Percentiles rank a stretch among this genome's conserved stretches.
Conservation (phyloP, 2,329 filamentous ascomycete species). For the Shiraia sp. region DNA sequence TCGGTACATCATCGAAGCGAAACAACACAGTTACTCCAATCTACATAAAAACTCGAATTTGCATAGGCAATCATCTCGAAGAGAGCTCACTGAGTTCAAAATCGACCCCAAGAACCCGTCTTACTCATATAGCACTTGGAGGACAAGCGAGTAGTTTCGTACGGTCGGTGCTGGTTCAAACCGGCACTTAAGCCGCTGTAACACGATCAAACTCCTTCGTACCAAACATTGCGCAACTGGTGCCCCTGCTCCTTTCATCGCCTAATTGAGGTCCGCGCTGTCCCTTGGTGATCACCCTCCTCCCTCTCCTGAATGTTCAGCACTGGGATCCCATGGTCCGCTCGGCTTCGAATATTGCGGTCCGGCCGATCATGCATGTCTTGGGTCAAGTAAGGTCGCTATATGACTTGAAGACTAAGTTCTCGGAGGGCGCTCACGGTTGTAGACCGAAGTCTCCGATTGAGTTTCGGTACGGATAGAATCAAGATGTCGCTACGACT, state of each 20-base stretch:
- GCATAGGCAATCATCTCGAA: not conserved
- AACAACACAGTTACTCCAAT: no score
- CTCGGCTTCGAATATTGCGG: constrained; percentile 1
- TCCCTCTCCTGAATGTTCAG: constrained; percentile 2
- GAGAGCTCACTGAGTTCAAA: no score
- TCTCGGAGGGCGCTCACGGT: not conserved
- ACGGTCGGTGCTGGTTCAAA: no score
- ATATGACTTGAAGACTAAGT: not conserved
- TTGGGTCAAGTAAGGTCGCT: constrained; percentile 2
- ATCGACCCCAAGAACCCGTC: no score
- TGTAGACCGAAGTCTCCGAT: not conserved
- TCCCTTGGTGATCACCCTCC: not conserved
- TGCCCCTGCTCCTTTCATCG: not conserved
- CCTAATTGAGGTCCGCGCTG: constrained; percentile 1
- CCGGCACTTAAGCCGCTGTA: no score
- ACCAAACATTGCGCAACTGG: no score
- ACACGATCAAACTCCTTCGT: no score
- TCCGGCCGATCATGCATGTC: constrained; percentile 1
- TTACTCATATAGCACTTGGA: no score
- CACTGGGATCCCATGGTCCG: constrained; percentile 1
- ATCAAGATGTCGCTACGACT: not conserved
- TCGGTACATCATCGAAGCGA: not conserved
- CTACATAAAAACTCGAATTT: no score
- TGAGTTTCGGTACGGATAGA: constrained; percentile 1
- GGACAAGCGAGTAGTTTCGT: no score